Evolutionary conservation across 257 asterid species (phyloP), one percentile per base, ranked within the genome.

Genomic region (Lantana camara): DNA sequence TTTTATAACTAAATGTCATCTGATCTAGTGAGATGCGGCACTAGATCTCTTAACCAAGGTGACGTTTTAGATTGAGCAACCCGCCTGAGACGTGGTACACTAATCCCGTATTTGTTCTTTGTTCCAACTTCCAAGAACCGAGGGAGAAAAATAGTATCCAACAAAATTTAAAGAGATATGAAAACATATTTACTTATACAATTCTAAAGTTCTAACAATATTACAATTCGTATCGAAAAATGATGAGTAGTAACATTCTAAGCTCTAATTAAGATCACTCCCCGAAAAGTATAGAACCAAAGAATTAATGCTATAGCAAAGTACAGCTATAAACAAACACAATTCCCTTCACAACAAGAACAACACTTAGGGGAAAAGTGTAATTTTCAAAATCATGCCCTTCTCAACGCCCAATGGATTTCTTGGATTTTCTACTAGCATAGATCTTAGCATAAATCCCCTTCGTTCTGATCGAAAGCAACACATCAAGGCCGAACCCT

Each of bases 401-500:
- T 30, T n/a, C 3, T 52, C 54, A 73, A 5, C 40, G 77, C 16
- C 22, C 75, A 40, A 4, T 35, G 1, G 76, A 57, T 37, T 79
- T 79, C 58, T 72, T 79, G 0, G 81, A 50, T 17, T 58, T 85
- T 27, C 71, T 67, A 37, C 69, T 64, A 3, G 71, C 70, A 55
- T 72, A 73, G 4, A 89, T 80, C 73, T 68, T 82, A 8, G 66
- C 15, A 38, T 89, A 86, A 14, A 86, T 10, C 6, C 41, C 13
- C 38, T 66, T 82, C 0, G 95, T 84, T 45, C 93, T 77, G 7
- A 84, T 19, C 0, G 77, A 67, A 4, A 89, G 60, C 70, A 77
- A 24, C 35, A 84, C 75, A 54, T 86, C 91, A 17, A 86, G 78
- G 14, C 64, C 77, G 30, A 86, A 79, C 52, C 96, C 95, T 11